phyloP scores from a whole-genome alignment of 306 rosid species.

The Vachellia pachyceras region DNA sequence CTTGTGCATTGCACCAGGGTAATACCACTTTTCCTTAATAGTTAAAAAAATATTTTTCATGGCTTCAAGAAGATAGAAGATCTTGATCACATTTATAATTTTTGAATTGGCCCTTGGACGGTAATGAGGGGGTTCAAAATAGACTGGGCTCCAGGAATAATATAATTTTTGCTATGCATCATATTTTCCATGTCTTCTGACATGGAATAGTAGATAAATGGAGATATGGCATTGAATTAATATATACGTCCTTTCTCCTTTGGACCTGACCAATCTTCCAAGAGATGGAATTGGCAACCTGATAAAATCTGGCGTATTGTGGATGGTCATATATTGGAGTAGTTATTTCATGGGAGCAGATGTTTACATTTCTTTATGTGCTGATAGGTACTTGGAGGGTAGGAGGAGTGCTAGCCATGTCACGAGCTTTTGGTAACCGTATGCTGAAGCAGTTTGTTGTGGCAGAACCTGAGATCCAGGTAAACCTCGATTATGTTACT shows the following conservation, averaged over 20 bases:
- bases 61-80: constrained; percentile 3
- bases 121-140: constrained; percentile 1
- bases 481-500: constrained; percentile 36
- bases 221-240: constrained; percentile 17
- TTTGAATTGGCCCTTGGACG: not conserved
- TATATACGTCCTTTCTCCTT: constrained; percentile 10
- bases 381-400: constrained; percentile 97
- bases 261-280: constrained; percentile 26
- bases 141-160: not conserved
- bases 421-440: constrained; percentile 97
- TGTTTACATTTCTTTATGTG: constrained; percentile 34
- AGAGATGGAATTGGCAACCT: constrained; percentile 37
- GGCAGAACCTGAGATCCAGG: constrained; percentile 99
- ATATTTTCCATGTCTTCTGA: constrained; percentile 29
- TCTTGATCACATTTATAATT: not conserved
- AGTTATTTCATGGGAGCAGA: constrained; percentile 26
- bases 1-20: not conserved
- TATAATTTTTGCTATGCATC: not conserved
- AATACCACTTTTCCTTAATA: not conserved
- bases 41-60: no score
- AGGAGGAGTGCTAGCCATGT: constrained; percentile 98
- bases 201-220: constrained; percentile 5
- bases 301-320: not conserved
- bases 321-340: constrained; percentile 21
- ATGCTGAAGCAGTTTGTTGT: constrained; percentile 97